phyloP scores from a whole-genome alignment of 139 green algal species.

The Limnomonas spitsbergensis region DNA sequence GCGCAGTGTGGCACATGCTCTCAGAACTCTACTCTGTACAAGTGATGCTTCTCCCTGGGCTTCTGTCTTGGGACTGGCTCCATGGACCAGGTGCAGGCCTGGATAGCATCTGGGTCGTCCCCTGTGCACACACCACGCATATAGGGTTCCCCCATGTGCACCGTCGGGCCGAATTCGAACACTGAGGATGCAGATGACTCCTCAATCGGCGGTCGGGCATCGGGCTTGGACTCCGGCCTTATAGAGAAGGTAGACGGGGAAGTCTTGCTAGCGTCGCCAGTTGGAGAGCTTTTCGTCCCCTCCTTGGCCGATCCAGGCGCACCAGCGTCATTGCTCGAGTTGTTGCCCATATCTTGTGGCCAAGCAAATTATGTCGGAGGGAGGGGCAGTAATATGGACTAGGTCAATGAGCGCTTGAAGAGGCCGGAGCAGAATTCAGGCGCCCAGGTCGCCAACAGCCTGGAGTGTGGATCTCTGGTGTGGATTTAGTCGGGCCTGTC shows the following conservation, averaged over 20 bases:
- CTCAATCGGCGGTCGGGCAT: neutral
- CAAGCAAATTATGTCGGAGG: too few relatives aligned
- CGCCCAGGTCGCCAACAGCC: too few relatives aligned
- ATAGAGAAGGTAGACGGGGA: neutral
- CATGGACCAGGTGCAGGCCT: conserved; percentile 57
- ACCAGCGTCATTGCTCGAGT: neutral
- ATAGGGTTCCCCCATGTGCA: conserved; percentile 22
- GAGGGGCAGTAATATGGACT: too few relatives aligned
- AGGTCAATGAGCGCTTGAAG: too few relatives aligned
- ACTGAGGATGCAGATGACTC: conserved; percentile 30
- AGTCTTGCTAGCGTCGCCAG: neutral
- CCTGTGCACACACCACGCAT: conserved; percentile 50
- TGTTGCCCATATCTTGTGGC: too few relatives aligned
- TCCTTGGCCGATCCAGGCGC: neutral
- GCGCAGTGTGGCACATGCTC: too few relatives aligned
- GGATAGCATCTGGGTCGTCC: conserved; percentile 55
- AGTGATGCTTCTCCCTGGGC: neutral
- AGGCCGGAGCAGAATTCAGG: too few relatives aligned
- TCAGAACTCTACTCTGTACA: conserved; percentile 15
- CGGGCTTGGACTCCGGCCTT: neutral
- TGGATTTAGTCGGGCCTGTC: too few relatives aligned
- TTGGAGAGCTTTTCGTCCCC: neutral
- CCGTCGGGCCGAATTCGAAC: conserved; percentile 51
- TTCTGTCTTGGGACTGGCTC: conserved; percentile 13
- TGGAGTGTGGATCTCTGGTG: too few relatives aligned